Percentiles rank a stretch among this genome's conserved stretches.
phyloP scores from a whole-genome alignment of 2,329 filamentous ascomycete genomes.

The Ophiostoma triangulosporum region DNA sequence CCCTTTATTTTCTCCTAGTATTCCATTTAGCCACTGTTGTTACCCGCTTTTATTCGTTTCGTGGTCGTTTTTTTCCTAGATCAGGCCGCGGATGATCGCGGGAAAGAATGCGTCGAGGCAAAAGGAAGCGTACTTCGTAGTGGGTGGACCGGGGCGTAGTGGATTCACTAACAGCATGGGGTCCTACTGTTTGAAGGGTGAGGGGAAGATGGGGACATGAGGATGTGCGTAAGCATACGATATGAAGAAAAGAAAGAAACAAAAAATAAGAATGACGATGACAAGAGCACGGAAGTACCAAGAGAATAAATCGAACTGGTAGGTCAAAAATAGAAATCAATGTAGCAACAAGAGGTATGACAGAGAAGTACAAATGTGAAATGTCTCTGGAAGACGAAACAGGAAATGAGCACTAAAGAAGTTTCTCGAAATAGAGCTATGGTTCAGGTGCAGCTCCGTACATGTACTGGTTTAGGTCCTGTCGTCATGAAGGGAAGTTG shows the following conservation, averaged over 20 bases:
- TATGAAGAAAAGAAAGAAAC: background rate
- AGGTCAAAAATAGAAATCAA: background rate
- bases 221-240: background rate
- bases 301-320: background rate
- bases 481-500: background rate
- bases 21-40: background rate
- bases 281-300: background rate
- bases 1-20: background rate
- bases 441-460: background rate
- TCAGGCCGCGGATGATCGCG: background rate
- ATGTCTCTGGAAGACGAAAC: background rate
- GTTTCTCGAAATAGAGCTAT: slow-evolving; percentile 3
- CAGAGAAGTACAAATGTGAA: background rate
- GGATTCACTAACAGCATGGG: background rate
- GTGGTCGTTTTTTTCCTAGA: background rate
- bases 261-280: background rate
- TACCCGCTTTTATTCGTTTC: background rate
- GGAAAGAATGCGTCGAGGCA: background rate
- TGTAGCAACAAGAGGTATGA: background rate
- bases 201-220: background rate
- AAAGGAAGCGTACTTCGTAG: background rate
- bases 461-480: background rate
- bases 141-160: background rate
- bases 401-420: slow-evolving; percentile 1
- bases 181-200: background rate